phyloP scores from a whole-genome alignment of 108 stramenopile genomes.

The Conticribra weissflogii region DNA sequence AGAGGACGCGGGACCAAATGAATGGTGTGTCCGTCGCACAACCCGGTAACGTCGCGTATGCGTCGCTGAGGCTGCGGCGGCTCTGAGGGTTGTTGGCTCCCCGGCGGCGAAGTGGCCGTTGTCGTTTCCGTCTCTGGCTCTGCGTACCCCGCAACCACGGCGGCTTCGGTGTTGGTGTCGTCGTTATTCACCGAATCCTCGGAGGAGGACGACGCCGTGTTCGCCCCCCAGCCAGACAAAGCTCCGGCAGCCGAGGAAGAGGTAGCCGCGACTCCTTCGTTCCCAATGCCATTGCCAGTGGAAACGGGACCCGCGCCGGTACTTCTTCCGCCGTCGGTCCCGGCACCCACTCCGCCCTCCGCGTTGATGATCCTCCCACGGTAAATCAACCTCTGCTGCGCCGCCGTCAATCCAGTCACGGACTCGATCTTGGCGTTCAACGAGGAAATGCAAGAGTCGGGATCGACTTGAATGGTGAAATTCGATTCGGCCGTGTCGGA shows the following conservation, averaged over 20 bases:
- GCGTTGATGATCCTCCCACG: conserved; percentile 72
- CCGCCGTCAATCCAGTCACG: conserved; percentile 71
- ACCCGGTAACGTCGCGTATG: conserved; percentile 74
- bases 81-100: too few species aligned
- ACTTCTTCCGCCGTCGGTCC: background rate
- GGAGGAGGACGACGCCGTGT: too few species aligned
- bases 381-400: conserved; percentile 83
- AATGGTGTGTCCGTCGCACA: conserved; percentile 85
- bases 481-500: conserved; percentile 10
- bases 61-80: too few species aligned
- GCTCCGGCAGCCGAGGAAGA: too few species aligned
- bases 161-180: too few species aligned
- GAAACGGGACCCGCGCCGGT: background rate
- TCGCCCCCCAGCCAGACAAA: too few species aligned
- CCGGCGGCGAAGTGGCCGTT: too few species aligned
- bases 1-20: conserved; percentile 77
- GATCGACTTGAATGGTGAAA: conserved; percentile 64
- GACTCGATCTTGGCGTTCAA: conserved; percentile 61
- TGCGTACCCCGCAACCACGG: too few species aligned
- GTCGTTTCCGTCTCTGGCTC: too few species aligned
- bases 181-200: too few species aligned
- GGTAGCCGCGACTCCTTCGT: too few species aligned
- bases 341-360: background rate
- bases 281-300: background rate
- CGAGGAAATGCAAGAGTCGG: conserved; percentile 60